Percentiles rank a stretch among this genome's conserved stretches.
Evolutionary conservation across 441 rosid genomes (phyloP).

Genomic region (Eutrema salsugineum): DNA sequence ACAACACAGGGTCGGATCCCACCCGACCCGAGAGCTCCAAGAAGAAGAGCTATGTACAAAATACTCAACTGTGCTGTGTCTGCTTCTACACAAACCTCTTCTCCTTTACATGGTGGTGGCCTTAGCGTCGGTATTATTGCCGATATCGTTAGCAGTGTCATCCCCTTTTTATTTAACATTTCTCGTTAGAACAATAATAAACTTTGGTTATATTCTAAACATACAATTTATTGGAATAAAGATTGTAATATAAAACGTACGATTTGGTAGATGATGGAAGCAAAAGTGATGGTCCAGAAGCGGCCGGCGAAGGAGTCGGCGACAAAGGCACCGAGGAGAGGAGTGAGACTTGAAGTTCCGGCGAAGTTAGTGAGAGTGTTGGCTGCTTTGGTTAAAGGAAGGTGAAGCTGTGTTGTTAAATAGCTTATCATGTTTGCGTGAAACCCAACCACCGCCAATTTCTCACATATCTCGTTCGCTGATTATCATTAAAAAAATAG

Average conservation of each 20-base stretch:
- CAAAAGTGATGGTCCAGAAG: slow-evolving; percentile 74
- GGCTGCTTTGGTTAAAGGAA: slow-evolving; percentile 92
- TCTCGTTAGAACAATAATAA: neutral
- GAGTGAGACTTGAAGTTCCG: slow-evolving; percentile 86
- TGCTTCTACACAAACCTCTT: slow-evolving; percentile 60
- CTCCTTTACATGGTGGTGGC: slow-evolving; percentile 69
- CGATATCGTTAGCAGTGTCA: slow-evolving; percentile 61
- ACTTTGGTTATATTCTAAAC: no score
- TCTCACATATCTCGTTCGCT: slow-evolving; percentile 92
- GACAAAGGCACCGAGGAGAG: slow-evolving; percentile 82
- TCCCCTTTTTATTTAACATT: slow-evolving; percentile 45
- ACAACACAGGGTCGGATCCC: slow-evolving; percentile 97
- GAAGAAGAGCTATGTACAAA: slow-evolving; percentile 58
- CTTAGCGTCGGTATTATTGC: slow-evolving; percentile 62
- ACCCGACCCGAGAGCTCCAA: slow-evolving; percentile 85
- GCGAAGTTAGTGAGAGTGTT: slow-evolving; percentile 88
- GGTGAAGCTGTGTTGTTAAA: slow-evolving; percentile 72
- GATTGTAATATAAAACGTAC: slow-evolving; percentile 32
- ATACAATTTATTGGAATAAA: no score
- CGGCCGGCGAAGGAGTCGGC: slow-evolving; percentile 82
- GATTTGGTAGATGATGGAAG: slow-evolving; percentile 72
- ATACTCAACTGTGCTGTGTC: slow-evolving; percentile 56
- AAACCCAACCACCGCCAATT: slow-evolving; percentile 89
- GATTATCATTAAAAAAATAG: neutral
- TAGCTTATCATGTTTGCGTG: slow-evolving; percentile 82